A percentile compares a stretch with the other conserved stretches of the same genome.
Conservation (phyloP, 306 rosid species). For the Cucurbita pepo region DNA sequence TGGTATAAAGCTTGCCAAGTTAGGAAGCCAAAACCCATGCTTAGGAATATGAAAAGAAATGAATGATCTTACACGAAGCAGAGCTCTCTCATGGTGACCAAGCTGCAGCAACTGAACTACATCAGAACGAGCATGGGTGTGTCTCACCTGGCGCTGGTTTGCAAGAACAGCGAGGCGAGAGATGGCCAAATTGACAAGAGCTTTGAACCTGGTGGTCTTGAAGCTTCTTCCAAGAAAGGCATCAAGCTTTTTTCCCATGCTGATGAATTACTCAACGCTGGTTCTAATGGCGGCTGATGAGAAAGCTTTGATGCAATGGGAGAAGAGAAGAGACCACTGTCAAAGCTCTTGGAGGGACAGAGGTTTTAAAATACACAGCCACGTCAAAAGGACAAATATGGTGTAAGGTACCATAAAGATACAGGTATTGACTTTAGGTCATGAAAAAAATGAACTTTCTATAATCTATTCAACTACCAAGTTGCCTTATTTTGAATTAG, state of each 20-base stretch:
- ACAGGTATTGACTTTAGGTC: not conserved
- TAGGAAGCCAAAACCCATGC: not conserved
- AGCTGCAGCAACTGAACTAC: conserved; percentile 59
- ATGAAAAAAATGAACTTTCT: not conserved
- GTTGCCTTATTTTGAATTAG: conserved; percentile 2
- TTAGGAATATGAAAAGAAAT: not conserved
- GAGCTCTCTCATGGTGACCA: conserved; percentile 61
- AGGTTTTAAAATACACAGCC: not conserved
- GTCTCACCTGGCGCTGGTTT: conserved; percentile 46
- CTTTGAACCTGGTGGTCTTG: conserved; percentile 44
- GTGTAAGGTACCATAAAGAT: not conserved
- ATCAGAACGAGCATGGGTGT: conserved; percentile 46
- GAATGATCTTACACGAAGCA: conserved; percentile 42
- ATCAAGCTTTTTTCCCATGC: conserved; percentile 64
- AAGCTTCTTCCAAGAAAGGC: conserved; percentile 51
- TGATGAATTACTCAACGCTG: too few relatives aligned
- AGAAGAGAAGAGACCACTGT: not conserved
- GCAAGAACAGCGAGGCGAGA: conserved; percentile 62
- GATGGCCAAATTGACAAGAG: conserved; percentile 37
- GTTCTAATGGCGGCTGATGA: not conserved
- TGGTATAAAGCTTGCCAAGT: not conserved
- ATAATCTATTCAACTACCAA: not conserved
- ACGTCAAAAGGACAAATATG: not conserved
- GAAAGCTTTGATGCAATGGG: not conserved
- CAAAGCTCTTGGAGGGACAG: not conserved